Conservation (phyloP, 345 rosid genomes). For the Lumnitzera racemosa region DNA sequence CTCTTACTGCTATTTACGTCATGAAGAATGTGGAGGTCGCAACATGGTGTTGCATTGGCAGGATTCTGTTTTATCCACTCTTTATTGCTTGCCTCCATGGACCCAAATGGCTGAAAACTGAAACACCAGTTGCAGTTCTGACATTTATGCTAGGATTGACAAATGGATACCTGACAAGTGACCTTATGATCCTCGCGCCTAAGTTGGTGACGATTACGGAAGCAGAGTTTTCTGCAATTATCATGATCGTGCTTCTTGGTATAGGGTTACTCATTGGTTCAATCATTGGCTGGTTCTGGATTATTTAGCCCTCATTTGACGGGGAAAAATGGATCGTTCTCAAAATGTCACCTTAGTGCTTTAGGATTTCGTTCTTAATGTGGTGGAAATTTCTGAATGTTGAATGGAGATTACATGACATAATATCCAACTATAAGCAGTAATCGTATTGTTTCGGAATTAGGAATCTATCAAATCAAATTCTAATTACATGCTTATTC, state of each 20-base stretch:
- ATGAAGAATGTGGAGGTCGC: slow-evolving; percentile 45
- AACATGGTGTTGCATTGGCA: slow-evolving; percentile 53
- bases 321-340: neutral
- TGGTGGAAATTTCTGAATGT: too few relatives aligned
- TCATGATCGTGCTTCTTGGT: slow-evolving; percentile 68
- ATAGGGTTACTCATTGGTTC: slow-evolving; percentile 74
- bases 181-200: slow-evolving; percentile 74
- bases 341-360: neutral
- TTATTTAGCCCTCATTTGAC: slow-evolving; percentile 20
- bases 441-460: too few relatives aligned
- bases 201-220: slow-evolving; percentile 61
- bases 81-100: slow-evolving; percentile 69
- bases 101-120: slow-evolving; percentile 74
- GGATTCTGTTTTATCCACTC: slow-evolving; percentile 71
- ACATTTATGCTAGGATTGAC: slow-evolving; percentile 74
- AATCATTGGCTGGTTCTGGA: slow-evolving; percentile 83
- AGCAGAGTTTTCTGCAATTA: slow-evolving; percentile 73
- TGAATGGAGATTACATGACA: too few relatives aligned
- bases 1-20: slow-evolving; percentile 56
- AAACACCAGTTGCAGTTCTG: slow-evolving; percentile 49
- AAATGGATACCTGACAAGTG: slow-evolving; percentile 84
- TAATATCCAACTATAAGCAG: too few relatives aligned
- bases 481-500: too few relatives aligned
- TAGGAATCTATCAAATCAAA: too few relatives aligned
- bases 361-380: too few relatives aligned